Evolutionary conservation across 768 basidiomycete species (phyloP).

Genomic region (Piloderma croceum): DNA sequence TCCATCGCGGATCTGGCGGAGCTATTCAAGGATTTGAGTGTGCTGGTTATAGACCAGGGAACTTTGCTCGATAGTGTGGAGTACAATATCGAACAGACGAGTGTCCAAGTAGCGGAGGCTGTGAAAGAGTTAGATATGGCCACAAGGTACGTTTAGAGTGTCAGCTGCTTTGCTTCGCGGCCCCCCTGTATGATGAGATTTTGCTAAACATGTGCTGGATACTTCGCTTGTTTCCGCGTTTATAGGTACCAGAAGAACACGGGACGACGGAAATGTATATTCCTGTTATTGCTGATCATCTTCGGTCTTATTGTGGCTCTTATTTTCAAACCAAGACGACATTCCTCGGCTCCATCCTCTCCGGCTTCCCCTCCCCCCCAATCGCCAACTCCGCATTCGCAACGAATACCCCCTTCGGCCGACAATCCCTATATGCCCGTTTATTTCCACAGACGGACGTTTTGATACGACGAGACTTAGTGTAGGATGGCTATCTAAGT

Average conservation of each 20-base stretch:
- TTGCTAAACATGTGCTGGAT: background rate
- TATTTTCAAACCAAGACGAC: slow-evolving; percentile 85
- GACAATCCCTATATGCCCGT: no score
- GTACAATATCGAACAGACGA: slow-evolving; percentile 94
- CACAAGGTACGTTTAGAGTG: slow-evolving; percentile 71
- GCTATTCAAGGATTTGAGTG: slow-evolving; percentile 91
- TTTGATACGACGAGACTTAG: no score
- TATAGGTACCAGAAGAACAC: slow-evolving; percentile 89
- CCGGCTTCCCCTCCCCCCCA: no score
- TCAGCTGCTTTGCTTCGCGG: background rate
- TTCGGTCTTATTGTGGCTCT: slow-evolving; percentile 82
- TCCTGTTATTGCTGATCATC: slow-evolving; percentile 85
- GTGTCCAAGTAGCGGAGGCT: slow-evolving; percentile 73
- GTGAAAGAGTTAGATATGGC: slow-evolving; percentile 81
- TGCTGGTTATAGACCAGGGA: slow-evolving; percentile 95
- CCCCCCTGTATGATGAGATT: background rate
- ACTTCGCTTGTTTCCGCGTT: background rate
- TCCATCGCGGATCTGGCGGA: slow-evolving; percentile 90
- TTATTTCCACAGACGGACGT: no score
- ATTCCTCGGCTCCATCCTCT: no score
- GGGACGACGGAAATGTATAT: slow-evolving; percentile 88
- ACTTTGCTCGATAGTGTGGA: slow-evolving; percentile 95
- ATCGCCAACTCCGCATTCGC: no score
- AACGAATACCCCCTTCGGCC: no score
- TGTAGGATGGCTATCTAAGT: no score